phyloP scores from a whole-genome alignment of 306 rosid genomes.

The Benincasa hispida region DNA sequence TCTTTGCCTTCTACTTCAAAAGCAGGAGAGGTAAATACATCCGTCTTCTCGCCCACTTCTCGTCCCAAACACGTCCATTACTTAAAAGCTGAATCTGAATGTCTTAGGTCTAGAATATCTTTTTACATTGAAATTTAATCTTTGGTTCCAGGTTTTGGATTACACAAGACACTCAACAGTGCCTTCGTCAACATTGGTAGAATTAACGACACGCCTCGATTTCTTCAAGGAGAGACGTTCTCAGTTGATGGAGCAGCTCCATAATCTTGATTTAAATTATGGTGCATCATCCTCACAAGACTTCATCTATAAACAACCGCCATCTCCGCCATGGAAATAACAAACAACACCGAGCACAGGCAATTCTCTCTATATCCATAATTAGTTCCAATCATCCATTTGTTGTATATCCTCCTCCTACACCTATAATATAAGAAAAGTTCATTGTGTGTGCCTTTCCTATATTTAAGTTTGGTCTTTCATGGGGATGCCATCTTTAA shows the following conservation, averaged over 20 bases:
- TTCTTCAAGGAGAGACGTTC: constrained; percentile 99
- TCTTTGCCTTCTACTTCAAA: constrained; percentile 71
- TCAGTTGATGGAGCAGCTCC: constrained; percentile 96
- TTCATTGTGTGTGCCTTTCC: constrained; percentile 1
- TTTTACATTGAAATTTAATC: background rate
- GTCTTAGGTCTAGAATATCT: background rate
- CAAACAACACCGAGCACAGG: background rate
- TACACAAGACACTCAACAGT: constrained; percentile 59
- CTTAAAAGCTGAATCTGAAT: constrained; percentile 1
- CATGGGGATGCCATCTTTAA: background rate
- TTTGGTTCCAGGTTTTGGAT: constrained; percentile 45
- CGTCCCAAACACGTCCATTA: background rate
- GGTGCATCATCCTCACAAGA: constrained; percentile 69
- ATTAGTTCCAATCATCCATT: background rate
- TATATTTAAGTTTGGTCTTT: constrained; percentile 2
- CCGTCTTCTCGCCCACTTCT: background rate
- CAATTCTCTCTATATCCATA: constrained; percentile 1
- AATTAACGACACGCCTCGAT: constrained; percentile 89
- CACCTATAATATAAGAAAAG: background rate
- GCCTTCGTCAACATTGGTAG: constrained; percentile 86
- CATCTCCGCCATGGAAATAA: constrained; percentile 80
- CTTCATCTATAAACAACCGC: constrained; percentile 62
- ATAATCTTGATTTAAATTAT: constrained; percentile 87
- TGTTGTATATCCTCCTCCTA: constrained; percentile 8
- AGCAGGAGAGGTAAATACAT: constrained; percentile 59